A percentile compares a stretch with the other conserved stretches of the same genome.
phyloP scores from a whole-genome alignment of 495 filamentous ascomycete genomes.

The Peziza echinospora region DNA sequence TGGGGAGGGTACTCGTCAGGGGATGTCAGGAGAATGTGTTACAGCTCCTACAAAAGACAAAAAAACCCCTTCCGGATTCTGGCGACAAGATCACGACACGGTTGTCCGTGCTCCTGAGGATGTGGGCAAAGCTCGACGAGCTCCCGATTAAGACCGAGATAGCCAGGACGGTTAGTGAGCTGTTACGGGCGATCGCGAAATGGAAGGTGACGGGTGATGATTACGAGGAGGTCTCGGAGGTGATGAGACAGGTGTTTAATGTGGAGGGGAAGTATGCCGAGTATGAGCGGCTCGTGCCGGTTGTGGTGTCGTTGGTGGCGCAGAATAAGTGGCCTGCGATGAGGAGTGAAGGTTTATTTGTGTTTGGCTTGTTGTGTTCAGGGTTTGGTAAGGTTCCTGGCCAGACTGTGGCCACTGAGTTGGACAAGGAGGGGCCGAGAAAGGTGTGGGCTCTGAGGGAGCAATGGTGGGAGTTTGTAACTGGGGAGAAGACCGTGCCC shows the following conservation, averaged over 20 bases:
- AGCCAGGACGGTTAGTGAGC: constrained; percentile 39
- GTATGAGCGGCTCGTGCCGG: background rate
- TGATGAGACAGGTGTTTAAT: constrained; percentile 34
- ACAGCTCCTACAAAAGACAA: constrained; percentile 33
- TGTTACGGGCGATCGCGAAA: constrained; percentile 28
- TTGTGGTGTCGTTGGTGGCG: constrained; percentile 27
- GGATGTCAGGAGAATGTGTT: constrained; percentile 30
- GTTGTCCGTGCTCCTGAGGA: constrained; percentile 24
- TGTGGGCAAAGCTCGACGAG: constrained; percentile 34
- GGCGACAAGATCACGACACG: constrained; percentile 10
- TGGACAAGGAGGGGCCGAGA: background rate
- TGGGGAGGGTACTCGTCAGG: constrained; percentile 37
- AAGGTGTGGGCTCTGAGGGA: background rate
- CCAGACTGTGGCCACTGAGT: background rate
- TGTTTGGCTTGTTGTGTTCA: constrained; percentile 40
- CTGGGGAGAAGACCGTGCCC: constrained; percentile 5
- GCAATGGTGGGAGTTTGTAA: background rate
- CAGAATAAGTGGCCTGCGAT: constrained; percentile 50
- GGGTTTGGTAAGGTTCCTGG: constrained; percentile 20
- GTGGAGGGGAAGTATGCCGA: background rate
- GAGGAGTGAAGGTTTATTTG: constrained; percentile 51
- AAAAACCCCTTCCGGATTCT: constrained; percentile 16
- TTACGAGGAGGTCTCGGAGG: constrained; percentile 9
- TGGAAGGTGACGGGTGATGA: constrained; percentile 24
- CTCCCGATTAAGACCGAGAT: constrained; percentile 51